Evolutionary conservation across 2,329 filamentous ascomycete genomes (phyloP).

Genomic region (Beauveria asiatica): DNA sequence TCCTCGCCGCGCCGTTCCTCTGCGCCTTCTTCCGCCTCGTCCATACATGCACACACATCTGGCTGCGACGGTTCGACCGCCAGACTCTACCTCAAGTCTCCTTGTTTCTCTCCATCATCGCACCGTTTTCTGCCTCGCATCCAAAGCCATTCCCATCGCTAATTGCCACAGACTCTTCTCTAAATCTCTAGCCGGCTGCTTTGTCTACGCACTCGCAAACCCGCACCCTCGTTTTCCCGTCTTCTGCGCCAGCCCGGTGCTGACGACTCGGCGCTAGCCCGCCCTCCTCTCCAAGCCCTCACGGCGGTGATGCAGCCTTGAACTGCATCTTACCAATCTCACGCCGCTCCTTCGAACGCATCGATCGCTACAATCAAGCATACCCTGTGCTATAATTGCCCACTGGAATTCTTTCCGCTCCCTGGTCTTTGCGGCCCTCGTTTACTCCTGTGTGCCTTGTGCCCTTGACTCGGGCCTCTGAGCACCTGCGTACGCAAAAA

Average conservation of each 20-base stretch:
- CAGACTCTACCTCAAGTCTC: slow-evolving; percentile 3
- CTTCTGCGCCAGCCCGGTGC: slow-evolving; percentile 19
- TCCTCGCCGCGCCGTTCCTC: background rate
- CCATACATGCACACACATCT: background rate
- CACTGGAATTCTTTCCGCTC: background rate
- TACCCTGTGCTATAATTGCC: background rate
- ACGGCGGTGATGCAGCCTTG: slow-evolving; percentile 10
- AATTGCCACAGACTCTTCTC: slow-evolving; percentile 5
- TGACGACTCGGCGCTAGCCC: slow-evolving; percentile 19
- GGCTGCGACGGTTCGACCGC: slow-evolving; percentile 9
- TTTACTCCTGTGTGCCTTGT: background rate
- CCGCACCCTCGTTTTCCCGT: slow-evolving; percentile 14
- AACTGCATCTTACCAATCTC: slow-evolving; percentile 4
- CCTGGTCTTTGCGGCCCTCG: background rate
- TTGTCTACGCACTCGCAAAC: background rate
- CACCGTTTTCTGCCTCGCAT: background rate
- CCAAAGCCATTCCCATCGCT: slow-evolving; percentile 4
- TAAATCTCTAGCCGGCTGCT: background rate
- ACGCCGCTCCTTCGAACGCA: slow-evolving; percentile 1
- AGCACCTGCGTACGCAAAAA: slow-evolving; percentile 21
- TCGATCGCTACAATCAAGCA: slow-evolving; percentile 3
- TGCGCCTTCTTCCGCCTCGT: background rate
- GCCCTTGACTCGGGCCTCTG: background rate
- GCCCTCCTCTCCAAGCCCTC: slow-evolving; percentile 1
- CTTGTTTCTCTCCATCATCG: background rate